Conservation (phyloP, 176 grass and related monocot species). For the Carex kokanica region DNA sequence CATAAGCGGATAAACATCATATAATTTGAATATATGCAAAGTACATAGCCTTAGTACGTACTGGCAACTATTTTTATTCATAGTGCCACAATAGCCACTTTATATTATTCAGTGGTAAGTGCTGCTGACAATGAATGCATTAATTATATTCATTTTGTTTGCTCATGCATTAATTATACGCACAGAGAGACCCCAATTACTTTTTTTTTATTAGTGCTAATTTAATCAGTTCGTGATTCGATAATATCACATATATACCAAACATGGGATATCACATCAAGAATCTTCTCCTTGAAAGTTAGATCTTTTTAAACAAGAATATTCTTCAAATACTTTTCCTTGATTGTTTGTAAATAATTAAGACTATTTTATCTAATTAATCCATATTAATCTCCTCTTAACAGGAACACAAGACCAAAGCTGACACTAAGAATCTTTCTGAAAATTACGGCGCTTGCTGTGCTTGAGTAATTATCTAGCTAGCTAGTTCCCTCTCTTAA, state of each 20-base stretch:
- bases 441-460: constrained; percentile 55
- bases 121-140: constrained; percentile 10
- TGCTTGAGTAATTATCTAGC: constrained; percentile 54
- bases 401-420: constrained; percentile 53
- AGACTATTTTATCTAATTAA: background rate
- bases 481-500: constrained; percentile 14
- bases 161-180: background rate
- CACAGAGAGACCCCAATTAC: no score
- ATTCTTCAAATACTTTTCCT: background rate
- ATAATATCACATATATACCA: background rate
- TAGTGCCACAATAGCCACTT: background rate
- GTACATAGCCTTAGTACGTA: background rate
- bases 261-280: constrained; percentile 10
- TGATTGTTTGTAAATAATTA: background rate
- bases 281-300: background rate
- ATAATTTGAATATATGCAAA: background rate
- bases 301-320: background rate
- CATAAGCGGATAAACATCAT: background rate
- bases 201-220: no score
- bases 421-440: constrained; percentile 59
- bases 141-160: background rate
- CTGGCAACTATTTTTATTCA: background rate
- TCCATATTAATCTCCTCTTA: background rate
- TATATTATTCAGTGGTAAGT: constrained; percentile 8
- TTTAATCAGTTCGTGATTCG: background rate